These are phyloP conservation scores for Perkinsus marinus DNA, from an alignment of 169 alveolate species.

Conservation along the genomic window DNA sequence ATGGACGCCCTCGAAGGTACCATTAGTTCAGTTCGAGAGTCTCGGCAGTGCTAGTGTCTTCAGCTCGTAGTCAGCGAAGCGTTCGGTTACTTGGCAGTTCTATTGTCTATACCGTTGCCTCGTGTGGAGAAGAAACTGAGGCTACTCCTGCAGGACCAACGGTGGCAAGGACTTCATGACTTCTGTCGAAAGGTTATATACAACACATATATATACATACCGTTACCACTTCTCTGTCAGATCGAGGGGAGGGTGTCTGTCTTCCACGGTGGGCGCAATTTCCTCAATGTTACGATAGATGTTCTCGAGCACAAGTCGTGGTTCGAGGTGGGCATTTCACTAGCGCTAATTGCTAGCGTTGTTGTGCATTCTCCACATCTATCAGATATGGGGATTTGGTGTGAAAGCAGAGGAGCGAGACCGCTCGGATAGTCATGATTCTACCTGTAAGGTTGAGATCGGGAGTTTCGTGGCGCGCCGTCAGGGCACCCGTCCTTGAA, in stretches of 20 bases:
- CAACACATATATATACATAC: too few species aligned
- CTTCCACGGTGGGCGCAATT: background rate
- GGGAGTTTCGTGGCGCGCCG: too few species aligned
- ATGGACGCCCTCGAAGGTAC: background rate
- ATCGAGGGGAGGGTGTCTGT: background rate
- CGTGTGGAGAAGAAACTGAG: background rate
- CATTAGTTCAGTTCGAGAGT: too few species aligned
- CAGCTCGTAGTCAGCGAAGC: background rate
- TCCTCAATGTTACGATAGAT: background rate
- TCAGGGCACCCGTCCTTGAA: background rate
- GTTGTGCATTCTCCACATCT: background rate
- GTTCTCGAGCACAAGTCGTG: background rate
- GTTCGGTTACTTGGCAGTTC: background rate
- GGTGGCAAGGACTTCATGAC: background rate
- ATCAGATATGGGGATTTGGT: background rate
- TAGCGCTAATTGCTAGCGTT: background rate
- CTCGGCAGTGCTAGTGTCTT: too few species aligned
- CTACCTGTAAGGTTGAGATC: background rate
- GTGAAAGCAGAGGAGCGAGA: background rate
- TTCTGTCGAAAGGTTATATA: background rate
- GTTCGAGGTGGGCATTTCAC: background rate
- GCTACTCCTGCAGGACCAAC: background rate
- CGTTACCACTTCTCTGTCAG: background rate
- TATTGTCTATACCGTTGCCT: background rate
- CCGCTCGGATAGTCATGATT: background rate